A percentile compares a stretch with the other conserved stretches of the same genome.
Evolutionary conservation across 2,329 filamentous ascomycete genomes (phyloP).

Genomic region (Ilyonectria sp.): DNA sequence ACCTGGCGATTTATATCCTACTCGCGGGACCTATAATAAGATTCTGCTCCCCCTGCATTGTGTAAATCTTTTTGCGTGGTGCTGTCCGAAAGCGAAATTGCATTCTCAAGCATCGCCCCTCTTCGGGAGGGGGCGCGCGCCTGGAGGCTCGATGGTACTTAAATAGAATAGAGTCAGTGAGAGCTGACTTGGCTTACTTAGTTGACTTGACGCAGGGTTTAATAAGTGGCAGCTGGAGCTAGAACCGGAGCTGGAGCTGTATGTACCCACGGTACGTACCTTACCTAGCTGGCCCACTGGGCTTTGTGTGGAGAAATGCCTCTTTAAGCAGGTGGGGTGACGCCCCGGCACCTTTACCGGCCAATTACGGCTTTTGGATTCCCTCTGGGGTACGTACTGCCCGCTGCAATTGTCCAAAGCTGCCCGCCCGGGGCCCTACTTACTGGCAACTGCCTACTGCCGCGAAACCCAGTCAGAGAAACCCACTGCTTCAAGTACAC

Average conservation of each 20-base stretch:
- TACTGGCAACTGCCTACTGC: too few relatives aligned
- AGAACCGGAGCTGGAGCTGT: not conserved
- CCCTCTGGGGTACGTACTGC: not conserved
- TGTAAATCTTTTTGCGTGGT: not conserved
- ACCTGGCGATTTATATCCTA: not conserved
- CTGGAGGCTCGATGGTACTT: too few relatives aligned
- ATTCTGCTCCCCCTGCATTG: not conserved
- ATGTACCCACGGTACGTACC: not conserved
- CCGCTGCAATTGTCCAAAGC: too few relatives aligned
- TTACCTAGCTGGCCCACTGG: not conserved
- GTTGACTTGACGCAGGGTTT: not conserved
- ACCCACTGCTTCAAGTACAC: not conserved
- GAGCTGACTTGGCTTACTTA: not conserved
- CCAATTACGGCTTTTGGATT: conserved; percentile 15
- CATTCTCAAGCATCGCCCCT: not conserved
- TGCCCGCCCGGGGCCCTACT: too few relatives aligned
- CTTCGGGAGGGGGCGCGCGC: too few relatives aligned
- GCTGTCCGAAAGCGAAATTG: conserved; percentile 4
- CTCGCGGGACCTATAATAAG: not conserved
- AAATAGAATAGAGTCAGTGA: conserved; percentile 4
- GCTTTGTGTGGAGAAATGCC: conserved; percentile 13
- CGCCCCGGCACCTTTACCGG: conserved; percentile 2
- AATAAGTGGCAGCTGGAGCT: conserved; percentile 4
- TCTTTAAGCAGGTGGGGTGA: conserved; percentile 20
- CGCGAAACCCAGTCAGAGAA: too few relatives aligned